Evolutionary conservation across 1,284 basidiomycete genomes (phyloP), one percentile per base, ranked within the genome.

Genomic region (Cutaneotrichosporon sp.): DNA sequence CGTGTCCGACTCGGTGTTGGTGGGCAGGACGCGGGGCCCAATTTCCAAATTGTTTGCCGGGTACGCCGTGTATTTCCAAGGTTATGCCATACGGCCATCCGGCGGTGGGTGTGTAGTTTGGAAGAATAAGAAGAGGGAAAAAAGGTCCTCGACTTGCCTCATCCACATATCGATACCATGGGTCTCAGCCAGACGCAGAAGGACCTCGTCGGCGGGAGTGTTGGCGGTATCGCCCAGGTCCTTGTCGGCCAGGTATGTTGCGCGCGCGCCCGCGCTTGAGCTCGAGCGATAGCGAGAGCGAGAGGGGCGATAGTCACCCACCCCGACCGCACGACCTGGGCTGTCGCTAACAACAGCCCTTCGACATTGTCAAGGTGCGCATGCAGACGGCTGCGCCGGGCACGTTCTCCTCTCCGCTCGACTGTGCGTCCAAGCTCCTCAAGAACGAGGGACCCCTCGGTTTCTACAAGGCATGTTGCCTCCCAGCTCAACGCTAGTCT

Each of bases 371-470:
- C 77, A 97, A 97, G 84, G 79, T 80, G 81, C 84, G 93, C 59
- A 88, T 97, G 81, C 94, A 98, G 83, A 96, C 92, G 8, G 82
- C 90, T n/a, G 81, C 90, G 13, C 83, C 84, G 62, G 91, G 92
- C 47, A 92, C 88, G 7, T 97, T 94, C 76, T 79, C 76, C 49
- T 88, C 89, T 52, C 90, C 94, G 81, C 60, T 93, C 52, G 83
- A 94, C 63, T 97, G 92, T 71, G 92, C 92, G 12, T 81, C 82
- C 8, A 85, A 86, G 52, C 89, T 97, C 63, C 66, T 96, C 53
- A 89, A 84, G 72, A 87, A 90, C 55, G 94, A 97, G 70, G 94
- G 94, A 0, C 89, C 90, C 8, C 74, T 90, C 35, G 92, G 91
- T 0, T 97, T 97, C 76, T 98, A 97, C 82, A 97, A 97, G 83